Evolutionary conservation across 805 yeast species (phyloP).

Genomic region (Zygoascus ofunaensis): DNA sequence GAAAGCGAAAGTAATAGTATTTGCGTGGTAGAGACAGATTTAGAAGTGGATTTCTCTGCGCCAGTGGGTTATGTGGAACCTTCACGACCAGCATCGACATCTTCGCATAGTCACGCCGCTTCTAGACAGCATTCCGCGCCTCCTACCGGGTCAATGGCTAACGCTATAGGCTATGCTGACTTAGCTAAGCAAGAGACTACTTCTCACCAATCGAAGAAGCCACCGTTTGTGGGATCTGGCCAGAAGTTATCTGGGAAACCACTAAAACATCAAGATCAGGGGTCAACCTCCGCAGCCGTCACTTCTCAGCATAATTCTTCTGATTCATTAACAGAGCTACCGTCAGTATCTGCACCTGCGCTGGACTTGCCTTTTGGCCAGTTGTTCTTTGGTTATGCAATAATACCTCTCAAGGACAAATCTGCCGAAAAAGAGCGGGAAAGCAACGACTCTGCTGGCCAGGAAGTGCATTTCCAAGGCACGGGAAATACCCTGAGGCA

Average conservation of each 20-base stretch:
- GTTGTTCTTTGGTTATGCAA: constrained; percentile 88
- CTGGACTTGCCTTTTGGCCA: constrained; percentile 73
- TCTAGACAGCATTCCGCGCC: constrained; percentile 9
- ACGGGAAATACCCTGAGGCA: constrained; percentile 70
- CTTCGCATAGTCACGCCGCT: constrained; percentile 13
- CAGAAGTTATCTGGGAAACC: constrained; percentile 51
- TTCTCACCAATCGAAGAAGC: constrained; percentile 11
- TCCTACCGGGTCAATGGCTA: constrained; percentile 48
- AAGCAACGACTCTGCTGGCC: constrained; percentile 23
- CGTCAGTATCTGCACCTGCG: constrained; percentile 49
- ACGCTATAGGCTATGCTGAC: constrained; percentile 54
- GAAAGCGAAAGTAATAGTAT: constrained; percentile 55
- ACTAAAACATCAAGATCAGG: constrained; percentile 1
- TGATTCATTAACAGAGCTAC: constrained; percentile 8
- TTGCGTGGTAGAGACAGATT: constrained; percentile 93
- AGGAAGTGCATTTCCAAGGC: constrained; percentile 41
- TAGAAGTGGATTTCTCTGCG: constrained; percentile 96
- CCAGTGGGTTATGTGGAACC: constrained; percentile 98
- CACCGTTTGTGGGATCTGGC: constrained; percentile 51
- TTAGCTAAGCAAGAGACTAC: constrained; percentile 38
- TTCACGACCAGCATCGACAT: constrained; percentile 26
- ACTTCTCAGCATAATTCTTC: not conserved
- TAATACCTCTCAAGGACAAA: constrained; percentile 36
- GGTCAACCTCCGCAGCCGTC: constrained; percentile 2
- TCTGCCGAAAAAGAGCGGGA: constrained; percentile 32